A percentile compares a stretch with the other conserved stretches of the same genome.
phyloP scores from a whole-genome alignment of 2,329 filamentous ascomycete genomes.

The Periconia sp. region DNA sequence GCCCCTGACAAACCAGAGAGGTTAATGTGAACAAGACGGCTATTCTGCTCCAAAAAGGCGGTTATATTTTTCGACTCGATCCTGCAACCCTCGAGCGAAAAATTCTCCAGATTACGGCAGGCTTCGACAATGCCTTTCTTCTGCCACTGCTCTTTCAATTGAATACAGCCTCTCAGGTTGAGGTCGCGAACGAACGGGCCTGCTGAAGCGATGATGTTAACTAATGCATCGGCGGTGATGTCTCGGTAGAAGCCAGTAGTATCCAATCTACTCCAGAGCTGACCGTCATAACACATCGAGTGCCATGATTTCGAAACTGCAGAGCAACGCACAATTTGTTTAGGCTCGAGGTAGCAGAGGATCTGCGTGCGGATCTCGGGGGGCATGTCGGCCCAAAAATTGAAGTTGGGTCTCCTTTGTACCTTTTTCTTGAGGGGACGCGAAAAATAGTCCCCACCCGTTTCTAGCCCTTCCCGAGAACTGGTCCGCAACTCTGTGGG shows the following conservation, averaged over 20 bases:
- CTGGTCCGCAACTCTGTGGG: constrained; percentile 63
- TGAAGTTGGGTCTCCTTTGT: constrained; percentile 50
- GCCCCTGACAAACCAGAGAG: constrained; percentile 78
- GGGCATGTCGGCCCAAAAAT: constrained; percentile 81
- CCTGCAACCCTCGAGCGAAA: constrained; percentile 85
- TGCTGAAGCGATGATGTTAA: constrained; percentile 80
- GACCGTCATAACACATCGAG: constrained; percentile 86
- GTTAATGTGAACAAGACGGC: constrained; percentile 79
- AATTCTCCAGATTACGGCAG: constrained; percentile 83
- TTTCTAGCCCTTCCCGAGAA: constrained; percentile 45
- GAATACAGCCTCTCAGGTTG: constrained; percentile 88
- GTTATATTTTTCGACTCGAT: constrained; percentile 80
- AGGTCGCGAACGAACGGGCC: constrained; percentile 90
- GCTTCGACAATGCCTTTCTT: constrained; percentile 76
- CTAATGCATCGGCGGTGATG: constrained; percentile 80
- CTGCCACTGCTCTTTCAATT: constrained; percentile 79
- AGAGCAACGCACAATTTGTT: constrained; percentile 78
- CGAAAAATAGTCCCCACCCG: constrained; percentile 52
- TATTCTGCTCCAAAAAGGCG: constrained; percentile 77
- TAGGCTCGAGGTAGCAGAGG: constrained; percentile 73
- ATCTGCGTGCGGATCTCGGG: constrained; percentile 79
- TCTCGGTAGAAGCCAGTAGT: constrained; percentile 81
- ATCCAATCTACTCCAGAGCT: constrained; percentile 86
- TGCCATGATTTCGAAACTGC: constrained; percentile 78
- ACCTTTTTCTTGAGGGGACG: constrained; percentile 40